Percentiles rank a stretch among this genome's conserved stretches.
Conservation (phyloP, 441 rosid species). For the Melastoma candidum region DNA sequence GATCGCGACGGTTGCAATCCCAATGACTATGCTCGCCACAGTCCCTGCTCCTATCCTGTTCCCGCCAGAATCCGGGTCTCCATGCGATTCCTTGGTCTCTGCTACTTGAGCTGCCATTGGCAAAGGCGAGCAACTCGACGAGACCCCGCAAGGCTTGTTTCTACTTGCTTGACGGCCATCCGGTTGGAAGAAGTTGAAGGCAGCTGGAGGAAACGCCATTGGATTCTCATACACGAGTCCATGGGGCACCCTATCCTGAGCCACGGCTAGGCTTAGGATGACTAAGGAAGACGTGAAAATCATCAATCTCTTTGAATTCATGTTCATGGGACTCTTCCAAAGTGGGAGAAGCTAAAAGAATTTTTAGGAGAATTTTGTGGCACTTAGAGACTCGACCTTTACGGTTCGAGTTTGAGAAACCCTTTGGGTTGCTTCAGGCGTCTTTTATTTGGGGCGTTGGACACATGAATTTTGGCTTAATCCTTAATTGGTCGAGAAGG, state of each 20-base stretch:
- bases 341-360: too few species aligned
- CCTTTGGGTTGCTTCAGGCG: too few species aligned
- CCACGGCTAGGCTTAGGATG: slow-evolving; percentile 25
- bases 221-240: slow-evolving; percentile 70
- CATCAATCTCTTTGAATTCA: slow-evolving; percentile 16
- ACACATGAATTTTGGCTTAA: too few species aligned
- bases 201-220: slow-evolving; percentile 66
- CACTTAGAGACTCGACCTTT: too few species aligned
- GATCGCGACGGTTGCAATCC: slow-evolving; percentile 33
- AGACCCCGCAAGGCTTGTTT: slow-evolving; percentile 21
- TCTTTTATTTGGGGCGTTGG: too few species aligned
- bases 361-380: too few species aligned
- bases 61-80: slow-evolving; percentile 24
- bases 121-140: slow-evolving; percentile 56
- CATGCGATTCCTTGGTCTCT: slow-evolving; percentile 19
- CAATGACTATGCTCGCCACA: slow-evolving; percentile 40
- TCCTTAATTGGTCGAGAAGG: too few species aligned
- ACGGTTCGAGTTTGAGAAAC: too few species aligned
- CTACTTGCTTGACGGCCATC: slow-evolving; percentile 21
- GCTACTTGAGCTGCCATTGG: slow-evolving; percentile 59
- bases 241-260: slow-evolving; percentile 86
- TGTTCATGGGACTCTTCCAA: too few species aligned
- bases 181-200: slow-evolving; percentile 74
- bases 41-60: slow-evolving; percentile 35
- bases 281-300: slow-evolving; percentile 22